Base-by-base conservation (phyloP, 768 basidiomycete genomes). In the Ephemerocybe angulata region DNA sequence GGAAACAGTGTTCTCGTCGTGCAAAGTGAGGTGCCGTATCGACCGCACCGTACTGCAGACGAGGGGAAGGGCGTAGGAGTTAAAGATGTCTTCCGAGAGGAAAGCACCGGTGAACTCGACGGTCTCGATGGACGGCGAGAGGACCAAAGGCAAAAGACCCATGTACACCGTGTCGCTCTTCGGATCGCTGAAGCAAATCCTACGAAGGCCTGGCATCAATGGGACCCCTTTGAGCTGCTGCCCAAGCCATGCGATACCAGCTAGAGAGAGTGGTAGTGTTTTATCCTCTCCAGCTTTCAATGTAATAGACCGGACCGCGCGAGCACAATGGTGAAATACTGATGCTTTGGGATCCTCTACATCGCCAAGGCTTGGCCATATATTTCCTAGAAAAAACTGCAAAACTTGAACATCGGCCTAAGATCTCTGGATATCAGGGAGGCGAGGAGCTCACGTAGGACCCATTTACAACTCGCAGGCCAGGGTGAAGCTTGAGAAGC, bases 401-500 rank as follows among this genome's bases (percentile, higher is more conserved):
- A 30, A 25, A 28, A 13, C 3, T 15, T 27, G 11, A 46, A 11
- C 12, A 28, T n/a, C 22, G 19, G 24, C 8, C 17, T 35, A 6
- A 25, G 44, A 19, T 13, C 15, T 5, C 12, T 2, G 28, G 12
- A 22, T 11, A 46, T n/a, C n/a, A n/a, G n/a, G n/a, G n/a, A n/a
- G n/a, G 22, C 12, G 11, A 6, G 10, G 11, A 11, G 52, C 50
- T 15, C 24, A 56, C 55, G 40, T 52, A 56, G 15, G 29, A 11
- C 29, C 25, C 28, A 19, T 25, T 27, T 22, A 31, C 21, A 4
- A 37, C 28, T 27, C 37, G 24, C 2, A 55, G 35, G 2, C 13
- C 28, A 2, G 58, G 43, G 35, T 55, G 44, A 12, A 58, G 50
- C 24, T 48, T 28, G 17, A 58, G 48, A 30, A 58, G 7, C 3